Base-by-base conservation (phyloP, 148 eudicot genomes). In the Silene conica region DNA sequence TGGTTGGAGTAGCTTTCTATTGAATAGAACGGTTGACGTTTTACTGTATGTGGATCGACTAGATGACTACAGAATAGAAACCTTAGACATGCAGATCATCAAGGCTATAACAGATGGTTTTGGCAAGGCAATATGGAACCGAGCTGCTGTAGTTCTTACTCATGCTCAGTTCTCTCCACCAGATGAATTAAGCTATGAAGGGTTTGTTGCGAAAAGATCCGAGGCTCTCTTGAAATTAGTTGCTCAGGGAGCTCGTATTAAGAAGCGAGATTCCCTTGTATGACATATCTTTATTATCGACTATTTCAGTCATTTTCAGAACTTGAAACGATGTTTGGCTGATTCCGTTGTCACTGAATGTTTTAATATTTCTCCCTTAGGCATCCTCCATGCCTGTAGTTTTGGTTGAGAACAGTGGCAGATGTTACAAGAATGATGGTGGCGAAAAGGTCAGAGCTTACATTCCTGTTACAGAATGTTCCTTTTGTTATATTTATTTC, bases 121-220 rank as follows among this genome's bases (percentile, higher is more conserved):
- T 81, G 98, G 98, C 48, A 89, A 86, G 74, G 82, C 71, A 74
- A 91, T 94, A 80, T 94, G 98, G 98, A 81, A 75, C 38, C 83
- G 92, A 82, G 97, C 96, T 73, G 60, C 86, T 71, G 82, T 94
- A 50, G 92, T 95, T 79, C 85, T 95, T 38, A 90, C 93, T 55
- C 98, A 95, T 90, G 97, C 96, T 78, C 98, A 90, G 75, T 87
- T 95, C 70, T 90, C 97, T 13, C 99, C 99, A 21, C 97, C 97
- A 0, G 99, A 95, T 87, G 93, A 84, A 55, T 89, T 95, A 86
- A 85, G 84, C 57, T 92, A 92, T 75, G 97, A 89, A 52, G 99
- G 90, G 12, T 95, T 92, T 73, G 73, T 90, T 41, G 57, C 82
- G 25, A 88, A 77, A 85, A 86, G 99, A 86, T 92, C 99, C 5